These are phyloP conservation scores for Neospermospora avenae DNA, from an alignment of 2,329 filamentous ascomycete genomes.

Conservation along the genomic window DNA sequence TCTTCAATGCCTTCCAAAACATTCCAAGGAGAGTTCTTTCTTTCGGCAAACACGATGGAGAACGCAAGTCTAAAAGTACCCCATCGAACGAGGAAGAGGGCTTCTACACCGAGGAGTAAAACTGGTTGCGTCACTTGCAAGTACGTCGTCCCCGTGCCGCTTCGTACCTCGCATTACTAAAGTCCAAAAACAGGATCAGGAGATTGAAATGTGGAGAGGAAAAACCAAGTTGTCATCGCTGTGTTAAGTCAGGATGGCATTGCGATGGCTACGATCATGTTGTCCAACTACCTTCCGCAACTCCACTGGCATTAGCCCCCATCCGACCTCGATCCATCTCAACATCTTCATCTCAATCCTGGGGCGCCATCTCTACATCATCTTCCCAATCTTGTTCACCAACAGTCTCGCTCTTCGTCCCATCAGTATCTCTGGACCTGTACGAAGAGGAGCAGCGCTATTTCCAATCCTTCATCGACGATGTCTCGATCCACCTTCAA, in stretches of 20 bases:
- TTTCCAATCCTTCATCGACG: conserved; percentile 27
- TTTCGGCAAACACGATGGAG: conserved; percentile 2
- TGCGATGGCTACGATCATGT: conserved; percentile 31
- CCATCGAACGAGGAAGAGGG: conserved; percentile 9
- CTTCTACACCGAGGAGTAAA: conserved; percentile 28
- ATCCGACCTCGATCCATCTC: conserved; percentile 11
- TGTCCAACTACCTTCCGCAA: neutral
- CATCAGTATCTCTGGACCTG: conserved; percentile 11
- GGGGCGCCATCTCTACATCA: conserved; percentile 1
- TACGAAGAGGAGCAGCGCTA: conserved; percentile 24
- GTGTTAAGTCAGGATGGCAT: conserved; percentile 28
- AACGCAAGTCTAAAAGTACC: neutral
- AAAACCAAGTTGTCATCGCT: conserved; percentile 28
- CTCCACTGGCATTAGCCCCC: neutral
- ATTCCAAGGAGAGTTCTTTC: neutral
- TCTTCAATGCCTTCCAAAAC: neutral
- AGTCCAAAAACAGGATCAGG: conserved; percentile 22
- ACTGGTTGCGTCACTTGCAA: conserved; percentile 66
- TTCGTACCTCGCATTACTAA: neutral
- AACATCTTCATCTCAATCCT: conserved; percentile 9
- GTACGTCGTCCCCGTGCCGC: conserved; percentile 45
- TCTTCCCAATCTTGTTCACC: conserved; percentile 17
- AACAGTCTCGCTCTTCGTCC: conserved; percentile 9
- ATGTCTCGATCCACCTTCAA: conserved; percentile 16
- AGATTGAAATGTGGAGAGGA: conserved; percentile 33